A percentile compares a stretch with the other conserved stretches of the same genome.
phyloP scores from a whole-genome alignment of 2,329 filamentous ascomycete species.

The Xylaria multiplex region DNA sequence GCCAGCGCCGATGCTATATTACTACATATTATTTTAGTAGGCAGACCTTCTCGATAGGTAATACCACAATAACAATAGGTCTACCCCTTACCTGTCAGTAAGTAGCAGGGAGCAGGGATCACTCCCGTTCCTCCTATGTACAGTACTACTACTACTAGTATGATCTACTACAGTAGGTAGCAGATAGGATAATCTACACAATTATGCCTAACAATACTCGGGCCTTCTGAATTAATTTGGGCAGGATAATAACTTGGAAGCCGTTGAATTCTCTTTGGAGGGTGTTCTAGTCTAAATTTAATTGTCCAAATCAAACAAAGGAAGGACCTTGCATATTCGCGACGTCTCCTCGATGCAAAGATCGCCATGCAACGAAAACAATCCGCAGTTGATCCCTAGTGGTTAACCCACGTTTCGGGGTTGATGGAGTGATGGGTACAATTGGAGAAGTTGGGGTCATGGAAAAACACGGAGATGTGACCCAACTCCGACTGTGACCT shows the following conservation, averaged over 20 bases:
- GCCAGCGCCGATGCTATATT: neutral
- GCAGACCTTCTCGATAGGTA: neutral
- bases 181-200: neutral
- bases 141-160: too few species aligned
- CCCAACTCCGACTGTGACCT: neutral
- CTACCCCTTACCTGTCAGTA: neutral
- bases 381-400: slow-evolving; percentile 16
- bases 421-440: slow-evolving; percentile 6
- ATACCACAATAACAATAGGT: neutral
- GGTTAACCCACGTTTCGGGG: slow-evolving; percentile 18
- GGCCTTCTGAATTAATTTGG: slow-evolving; percentile 21
- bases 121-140: too few species aligned
- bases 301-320: slow-evolving; percentile 7
- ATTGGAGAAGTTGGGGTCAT: slow-evolving; percentile 34
- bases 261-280: slow-evolving; percentile 20
- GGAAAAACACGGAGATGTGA: slow-evolving; percentile 42
- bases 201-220: neutral
- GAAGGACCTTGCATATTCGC: slow-evolving; percentile 33
- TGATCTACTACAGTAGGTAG: too few species aligned
- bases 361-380: slow-evolving; percentile 38
- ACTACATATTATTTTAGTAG: too few species aligned
- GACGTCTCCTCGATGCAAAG: slow-evolving; percentile 25
- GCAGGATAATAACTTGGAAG: slow-evolving; percentile 27
- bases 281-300: neutral
- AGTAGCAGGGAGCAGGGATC: neutral